These are phyloP conservation scores for Populus tomentosa DNA, from an alignment of 441 rosid species.

Conservation along the genomic window DNA sequence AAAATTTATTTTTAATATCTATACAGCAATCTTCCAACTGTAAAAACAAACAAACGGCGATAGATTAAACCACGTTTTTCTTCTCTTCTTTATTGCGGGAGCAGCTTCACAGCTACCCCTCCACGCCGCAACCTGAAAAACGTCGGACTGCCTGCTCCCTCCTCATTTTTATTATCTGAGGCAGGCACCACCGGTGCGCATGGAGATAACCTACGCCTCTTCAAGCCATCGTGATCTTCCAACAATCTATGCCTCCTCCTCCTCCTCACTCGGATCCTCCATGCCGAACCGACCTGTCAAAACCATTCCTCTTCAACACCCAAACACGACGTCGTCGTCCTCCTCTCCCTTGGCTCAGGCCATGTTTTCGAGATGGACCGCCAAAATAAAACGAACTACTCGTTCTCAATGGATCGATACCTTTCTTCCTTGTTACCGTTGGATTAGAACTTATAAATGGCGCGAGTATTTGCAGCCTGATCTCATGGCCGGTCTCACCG, in stretches of 20 bases:
- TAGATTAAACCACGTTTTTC: too few relatives aligned
- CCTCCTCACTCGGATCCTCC: conserved; percentile 13
- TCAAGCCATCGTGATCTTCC: conserved; percentile 42
- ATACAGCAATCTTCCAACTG: too few relatives aligned
- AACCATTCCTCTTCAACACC: conserved; percentile 68
- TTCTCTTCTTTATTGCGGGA: too few relatives aligned
- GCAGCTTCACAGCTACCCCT: too few relatives aligned
- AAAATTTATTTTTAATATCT: too few relatives aligned
- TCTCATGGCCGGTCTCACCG: conserved; percentile 85
- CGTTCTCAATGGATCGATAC: conserved; percentile 50
- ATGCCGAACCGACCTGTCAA: conserved; percentile 65
- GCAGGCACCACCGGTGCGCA: conserved; percentile 17
- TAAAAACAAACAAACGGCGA: too few relatives aligned
- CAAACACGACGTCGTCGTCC: conserved; percentile 30
- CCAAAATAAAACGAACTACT: conserved; percentile 48
- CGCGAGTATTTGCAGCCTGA: conserved; percentile 67
- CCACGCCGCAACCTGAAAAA: too few relatives aligned
- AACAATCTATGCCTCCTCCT: conserved; percentile 5
- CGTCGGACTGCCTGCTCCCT: not conserved
- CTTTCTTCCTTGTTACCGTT: conserved; percentile 67
- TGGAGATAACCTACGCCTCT: conserved; percentile 66
- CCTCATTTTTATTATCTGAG: not conserved
- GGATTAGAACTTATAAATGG: conserved; percentile 80
- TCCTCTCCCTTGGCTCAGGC: not conserved
- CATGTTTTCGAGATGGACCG: conserved; percentile 33